Evolutionary conservation across 257 asterid genomes (phyloP).

Genomic region (Solanum ahanhuiri): DNA sequence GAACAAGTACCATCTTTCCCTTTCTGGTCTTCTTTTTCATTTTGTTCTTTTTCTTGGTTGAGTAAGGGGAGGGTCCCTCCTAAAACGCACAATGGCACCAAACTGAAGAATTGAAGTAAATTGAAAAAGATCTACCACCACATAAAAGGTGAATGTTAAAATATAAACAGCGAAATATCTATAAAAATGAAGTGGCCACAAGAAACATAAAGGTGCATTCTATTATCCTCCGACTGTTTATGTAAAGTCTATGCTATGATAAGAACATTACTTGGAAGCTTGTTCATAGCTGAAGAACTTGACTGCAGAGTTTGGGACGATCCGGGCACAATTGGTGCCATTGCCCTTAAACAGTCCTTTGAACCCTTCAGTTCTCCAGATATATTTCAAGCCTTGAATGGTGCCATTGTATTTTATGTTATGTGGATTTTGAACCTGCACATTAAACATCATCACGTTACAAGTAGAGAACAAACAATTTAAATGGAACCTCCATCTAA

Average conservation of each 20-base stretch:
- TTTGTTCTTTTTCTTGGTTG: neutral
- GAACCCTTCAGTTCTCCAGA: slow-evolving; percentile 75
- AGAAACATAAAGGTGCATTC: neutral
- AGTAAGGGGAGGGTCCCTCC: neutral
- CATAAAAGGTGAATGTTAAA: neutral
- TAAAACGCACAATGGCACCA: neutral
- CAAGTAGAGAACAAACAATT: neutral
- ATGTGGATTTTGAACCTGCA: slow-evolving; percentile 91
- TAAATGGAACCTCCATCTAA: neutral
- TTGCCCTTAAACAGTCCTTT: slow-evolving; percentile 83
- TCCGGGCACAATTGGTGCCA: slow-evolving; percentile 90
- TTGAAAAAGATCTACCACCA: neutral
- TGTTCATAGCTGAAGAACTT: slow-evolving; percentile 99
- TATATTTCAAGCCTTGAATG: slow-evolving; percentile 75
- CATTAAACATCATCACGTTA: neutral
- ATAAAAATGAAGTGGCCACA: neutral
- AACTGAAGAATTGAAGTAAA: neutral
- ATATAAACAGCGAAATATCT: neutral
- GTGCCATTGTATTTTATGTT: slow-evolving; percentile 76
- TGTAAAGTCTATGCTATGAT: neutral
- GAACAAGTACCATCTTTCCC: neutral
- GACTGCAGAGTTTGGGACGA: slow-evolving; percentile 93
- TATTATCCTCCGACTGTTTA: neutral
- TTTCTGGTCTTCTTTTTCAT: neutral
- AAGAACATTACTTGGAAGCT: slow-evolving; percentile 66